A percentile compares a stretch with the other conserved stretches of the same genome.
These are phyloP conservation scores for Extremus antarcticus DNA, from an alignment of 495 filamentous ascomycete genomes.

Conservation along the genomic window DNA sequence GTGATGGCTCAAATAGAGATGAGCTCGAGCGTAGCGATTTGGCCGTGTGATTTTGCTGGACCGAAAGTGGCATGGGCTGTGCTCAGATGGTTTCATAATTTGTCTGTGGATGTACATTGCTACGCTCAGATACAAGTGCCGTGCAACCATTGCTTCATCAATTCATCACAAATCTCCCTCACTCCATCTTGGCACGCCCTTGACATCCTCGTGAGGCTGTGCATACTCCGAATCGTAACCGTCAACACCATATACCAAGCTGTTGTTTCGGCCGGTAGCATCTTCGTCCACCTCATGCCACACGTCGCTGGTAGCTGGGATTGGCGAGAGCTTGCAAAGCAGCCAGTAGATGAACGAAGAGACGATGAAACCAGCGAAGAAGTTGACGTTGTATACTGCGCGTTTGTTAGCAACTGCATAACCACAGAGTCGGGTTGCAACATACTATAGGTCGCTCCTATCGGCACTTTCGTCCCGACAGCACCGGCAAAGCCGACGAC, in stretches of 20 bases:
- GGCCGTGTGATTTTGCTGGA: too few relatives aligned
- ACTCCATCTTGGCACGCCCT: neutral
- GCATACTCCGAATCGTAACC: neutral
- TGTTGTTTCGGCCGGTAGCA: neutral
- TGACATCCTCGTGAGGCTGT: neutral
- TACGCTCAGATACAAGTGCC: too few relatives aligned
- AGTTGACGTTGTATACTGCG: slow-evolving; percentile 71
- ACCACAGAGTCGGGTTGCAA: neutral
- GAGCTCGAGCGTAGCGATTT: neutral
- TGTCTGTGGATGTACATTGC: too few relatives aligned
- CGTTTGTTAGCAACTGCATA: neutral
- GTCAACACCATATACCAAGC: neutral
- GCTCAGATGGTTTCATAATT: too few relatives aligned
- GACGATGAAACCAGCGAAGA: slow-evolving; percentile 73
- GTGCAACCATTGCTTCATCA: too few relatives aligned
- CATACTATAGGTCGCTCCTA: slow-evolving; percentile 62
- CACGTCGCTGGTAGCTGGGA: slow-evolving; percentile 58
- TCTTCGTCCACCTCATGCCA: slow-evolving; percentile 80
- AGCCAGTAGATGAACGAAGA: slow-evolving; percentile 55
- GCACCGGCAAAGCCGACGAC: slow-evolving; percentile 85
- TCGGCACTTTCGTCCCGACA: slow-evolving; percentile 58
- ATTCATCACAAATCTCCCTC: neutral
- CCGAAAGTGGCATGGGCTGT: too few relatives aligned
- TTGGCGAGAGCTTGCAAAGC: slow-evolving; percentile 56
- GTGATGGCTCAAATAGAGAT: neutral